phyloP scores from a whole-genome alignment of 2,329 filamentous ascomycete species.

The Microascus cirrosus region DNA sequence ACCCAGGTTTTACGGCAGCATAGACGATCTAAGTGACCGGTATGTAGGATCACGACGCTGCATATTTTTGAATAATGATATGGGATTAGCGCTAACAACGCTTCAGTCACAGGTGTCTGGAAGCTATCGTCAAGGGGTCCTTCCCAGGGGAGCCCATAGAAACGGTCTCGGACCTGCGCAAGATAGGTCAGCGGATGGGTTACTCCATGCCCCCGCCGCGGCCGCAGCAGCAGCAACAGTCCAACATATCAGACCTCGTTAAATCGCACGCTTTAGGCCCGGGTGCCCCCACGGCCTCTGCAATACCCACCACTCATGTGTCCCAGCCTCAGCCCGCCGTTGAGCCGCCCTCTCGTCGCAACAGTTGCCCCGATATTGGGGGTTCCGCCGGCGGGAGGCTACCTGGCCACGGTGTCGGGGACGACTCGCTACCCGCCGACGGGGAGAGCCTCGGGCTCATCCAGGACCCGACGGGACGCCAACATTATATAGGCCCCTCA shows the following conservation, averaged over 20 bases:
- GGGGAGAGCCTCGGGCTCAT: constrained; percentile 6
- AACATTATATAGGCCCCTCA: constrained; percentile 25
- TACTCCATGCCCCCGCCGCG: constrained; percentile 21
- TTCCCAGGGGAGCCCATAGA: constrained; percentile 19
- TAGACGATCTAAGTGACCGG: constrained; percentile 24
- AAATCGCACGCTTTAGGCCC: constrained; percentile 1
- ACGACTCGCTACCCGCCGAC: constrained; percentile 1
- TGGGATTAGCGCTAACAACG: neutral
- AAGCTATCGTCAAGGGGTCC: constrained; percentile 21
- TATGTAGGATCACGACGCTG: constrained; percentile 7
- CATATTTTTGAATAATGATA: neutral
- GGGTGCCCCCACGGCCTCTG: no score
- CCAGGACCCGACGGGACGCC: constrained; percentile 17
- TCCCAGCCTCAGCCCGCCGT: neutral
- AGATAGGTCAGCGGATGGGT: constrained; percentile 17
- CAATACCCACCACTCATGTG: neutral
- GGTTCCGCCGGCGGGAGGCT: neutral
- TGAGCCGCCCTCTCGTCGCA: neutral
- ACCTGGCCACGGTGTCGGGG: neutral
- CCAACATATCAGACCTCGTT: constrained; percentile 10
- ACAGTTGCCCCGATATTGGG: neutral
- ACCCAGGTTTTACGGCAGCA: constrained; percentile 23
- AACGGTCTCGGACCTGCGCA: constrained; percentile 17
- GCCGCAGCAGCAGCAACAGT: constrained; percentile 7
- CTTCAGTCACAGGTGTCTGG: constrained; percentile 20